A percentile compares a stretch with the other conserved stretches of the same genome.
Conservation (phyloP, 2,329 filamentous ascomycete species). For the Aspergillus sp. region DNA sequence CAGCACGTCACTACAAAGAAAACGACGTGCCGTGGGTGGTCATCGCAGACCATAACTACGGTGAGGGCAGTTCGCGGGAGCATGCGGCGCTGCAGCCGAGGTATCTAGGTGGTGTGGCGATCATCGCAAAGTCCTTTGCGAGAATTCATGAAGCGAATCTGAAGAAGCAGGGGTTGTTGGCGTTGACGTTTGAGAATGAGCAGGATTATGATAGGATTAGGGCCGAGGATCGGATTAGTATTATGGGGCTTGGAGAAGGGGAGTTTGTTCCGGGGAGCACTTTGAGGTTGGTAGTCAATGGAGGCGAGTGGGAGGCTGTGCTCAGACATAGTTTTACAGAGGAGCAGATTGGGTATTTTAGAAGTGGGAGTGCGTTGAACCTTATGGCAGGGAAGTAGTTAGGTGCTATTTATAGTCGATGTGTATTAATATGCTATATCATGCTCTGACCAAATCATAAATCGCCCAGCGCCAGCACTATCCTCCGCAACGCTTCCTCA, state of each 20-base stretch:
- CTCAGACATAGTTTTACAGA: not conserved
- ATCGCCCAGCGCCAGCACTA: not conserved
- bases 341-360: conserved; percentile 2
- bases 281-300: not conserved
- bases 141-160: not conserved
- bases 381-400: not conserved
- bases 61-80: not conserved
- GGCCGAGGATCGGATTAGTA: not conserved
- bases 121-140: conserved; percentile 2
- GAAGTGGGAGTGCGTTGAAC: not conserved
- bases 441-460: not conserved
- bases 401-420: not conserved
- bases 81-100: conserved; percentile 4
- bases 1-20: not conserved
- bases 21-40: not conserved
- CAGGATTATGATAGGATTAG: not conserved
- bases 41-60: not conserved
- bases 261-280: not conserved
- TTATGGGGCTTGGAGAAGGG: not conserved
- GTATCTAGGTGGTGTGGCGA: not conserved
- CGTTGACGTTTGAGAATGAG: not conserved
- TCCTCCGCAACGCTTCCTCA: not conserved
- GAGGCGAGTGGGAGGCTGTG: not conserved
- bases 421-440: too few relatives aligned
- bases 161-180: conserved; percentile 3